Evolutionary conservation across 2,329 filamentous ascomycete species (phyloP), one percentile per base, ranked within the genome.

Genomic region (Cladobotryum mycophilum): DNA sequence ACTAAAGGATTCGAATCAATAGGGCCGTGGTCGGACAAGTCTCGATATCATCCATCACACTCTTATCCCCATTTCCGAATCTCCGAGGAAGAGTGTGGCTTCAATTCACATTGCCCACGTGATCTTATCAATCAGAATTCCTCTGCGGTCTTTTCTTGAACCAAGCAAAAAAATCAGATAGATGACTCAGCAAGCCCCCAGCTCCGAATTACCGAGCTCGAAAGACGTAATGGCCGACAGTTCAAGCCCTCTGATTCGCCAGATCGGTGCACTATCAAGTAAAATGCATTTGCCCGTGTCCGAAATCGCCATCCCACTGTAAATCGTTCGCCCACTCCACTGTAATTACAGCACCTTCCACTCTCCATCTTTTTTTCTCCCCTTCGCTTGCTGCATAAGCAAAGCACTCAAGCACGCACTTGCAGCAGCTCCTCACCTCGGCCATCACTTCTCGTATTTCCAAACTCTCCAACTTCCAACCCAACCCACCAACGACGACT

Each of bases 161-260:
- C 25, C 8, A 8, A 8, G 6, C 25, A 30, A 30, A 30, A 25
- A 30, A 30, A 53, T 53, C 48, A 45, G 51, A 53, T 51, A 51
- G 48, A 20, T 53, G 51, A 53, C 51, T 53, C 6, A 51, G 35
- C 41, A 11, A 15, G 22, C 2, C 4, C 4, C 47, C 15, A 41
- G 41, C 41, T 53, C 47, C 47, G 51, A 53, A 48, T 36, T 7
- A 18, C 51, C 47, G 47, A 50, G 47, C 42, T 18, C 41, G 41
- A n/a, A 49, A 49, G 42, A 53, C 51, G 51, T 53, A 53, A 53
- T 53, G 47, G 51, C 47, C 51, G 47, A 53, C 20, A 48, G 46
- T 46, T 37, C 14, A 11, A 5, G 15, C 14, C 3, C 33, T 20
- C 41, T 53, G 51, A 53, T 53, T 53, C 47, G 51, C 37, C 33